Evolutionary conservation across 371 early-diverging fungal species (phyloP).

Genomic region (Actinomucor elegans): DNA sequence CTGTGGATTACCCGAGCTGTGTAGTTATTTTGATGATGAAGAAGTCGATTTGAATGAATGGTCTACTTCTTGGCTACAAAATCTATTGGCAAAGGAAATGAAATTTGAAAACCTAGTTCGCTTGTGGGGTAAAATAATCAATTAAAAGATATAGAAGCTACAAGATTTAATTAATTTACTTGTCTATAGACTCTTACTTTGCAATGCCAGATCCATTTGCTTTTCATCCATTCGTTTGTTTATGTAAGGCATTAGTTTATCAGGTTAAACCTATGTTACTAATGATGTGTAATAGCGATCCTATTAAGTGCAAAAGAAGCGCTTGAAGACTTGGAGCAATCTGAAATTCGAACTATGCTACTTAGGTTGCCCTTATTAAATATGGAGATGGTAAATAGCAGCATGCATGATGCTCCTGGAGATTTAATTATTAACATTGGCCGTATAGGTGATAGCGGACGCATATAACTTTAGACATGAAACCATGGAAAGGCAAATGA

Average conservation of each 20-base stretch:
- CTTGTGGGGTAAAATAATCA: constrained; percentile 80
- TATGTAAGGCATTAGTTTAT: too few species aligned
- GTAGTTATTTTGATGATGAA: constrained; percentile 93
- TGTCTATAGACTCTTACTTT: constrained; percentile 70
- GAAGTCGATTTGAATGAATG: constrained; percentile 91
- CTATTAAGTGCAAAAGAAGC: constrained; percentile 68
- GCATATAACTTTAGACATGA: constrained; percentile 32
- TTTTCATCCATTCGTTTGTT: constrained; percentile 78
- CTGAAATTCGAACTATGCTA: constrained; percentile 84
- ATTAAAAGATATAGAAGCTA: not conserved
- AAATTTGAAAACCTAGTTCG: constrained; percentile 74
- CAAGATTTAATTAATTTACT: not conserved
- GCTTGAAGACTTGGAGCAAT: constrained; percentile 89
- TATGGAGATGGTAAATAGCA: constrained; percentile 71
- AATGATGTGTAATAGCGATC: constrained; percentile 65
- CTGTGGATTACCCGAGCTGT: constrained; percentile 71
- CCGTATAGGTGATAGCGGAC: constrained; percentile 27
- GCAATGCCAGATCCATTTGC: constrained; percentile 69
- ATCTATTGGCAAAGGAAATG: constrained; percentile 79
- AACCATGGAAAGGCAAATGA: constrained; percentile 33
- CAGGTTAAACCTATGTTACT: not conserved
- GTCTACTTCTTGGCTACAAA: constrained; percentile 88
- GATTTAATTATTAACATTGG: too few species aligned
- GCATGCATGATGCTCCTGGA: too few species aligned
- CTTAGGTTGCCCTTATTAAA: constrained; percentile 77